Base-by-base conservation (phyloP, 345 rosid species). In the Citrus unshiu region DNA sequence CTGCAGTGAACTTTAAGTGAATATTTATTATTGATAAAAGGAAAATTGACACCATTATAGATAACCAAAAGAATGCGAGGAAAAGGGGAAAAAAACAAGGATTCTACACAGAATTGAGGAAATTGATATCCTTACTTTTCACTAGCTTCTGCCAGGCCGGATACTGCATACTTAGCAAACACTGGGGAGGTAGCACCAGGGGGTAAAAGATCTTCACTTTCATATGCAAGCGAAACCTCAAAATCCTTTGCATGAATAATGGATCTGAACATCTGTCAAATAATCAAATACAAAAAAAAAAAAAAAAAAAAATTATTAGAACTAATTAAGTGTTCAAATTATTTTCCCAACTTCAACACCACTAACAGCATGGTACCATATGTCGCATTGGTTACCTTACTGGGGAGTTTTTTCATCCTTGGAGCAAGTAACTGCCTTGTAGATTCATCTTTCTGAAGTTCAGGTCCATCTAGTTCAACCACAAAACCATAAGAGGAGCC, bases 391-490 rank as follows among this genome's bases (percentile, higher is more conserved):
- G 40, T 82, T 92, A 97, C 99, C 98, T 94, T 97, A 85, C 94
- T 91, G 66, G 98, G 98, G 76, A 94, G 89, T 70, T 97, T 97
- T 87, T 94, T 97, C 99, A 97, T 90, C 82, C 98, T 87, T 67
- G 92, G 95, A 75, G 90, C 96, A 67, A 93, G 91, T 81, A 87
- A 88, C 84, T 91, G 95, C 85, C 87, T 89, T 37, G 90, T 89
- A 82, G 70, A 89, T 72, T 91, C 94, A 81, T 94, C 94, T 86
- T 91, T 88, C 77, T 77, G 32, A 64, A 91, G 86, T 83, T 84
- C 92, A 77, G 92, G 93, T 54, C 98, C 98, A 84, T 90, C 91
- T 78, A 97, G 80, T 79, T 93, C 97, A 77, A 94, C 88, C 25
- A 85, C 72, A 61, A 86, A 89, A 59, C 98, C 97, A 81, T 92